Evolutionary conservation across 148 eudicot genomes (phyloP), one percentile per base, ranked within the genome.

Genomic region (Spergularia marina): DNA sequence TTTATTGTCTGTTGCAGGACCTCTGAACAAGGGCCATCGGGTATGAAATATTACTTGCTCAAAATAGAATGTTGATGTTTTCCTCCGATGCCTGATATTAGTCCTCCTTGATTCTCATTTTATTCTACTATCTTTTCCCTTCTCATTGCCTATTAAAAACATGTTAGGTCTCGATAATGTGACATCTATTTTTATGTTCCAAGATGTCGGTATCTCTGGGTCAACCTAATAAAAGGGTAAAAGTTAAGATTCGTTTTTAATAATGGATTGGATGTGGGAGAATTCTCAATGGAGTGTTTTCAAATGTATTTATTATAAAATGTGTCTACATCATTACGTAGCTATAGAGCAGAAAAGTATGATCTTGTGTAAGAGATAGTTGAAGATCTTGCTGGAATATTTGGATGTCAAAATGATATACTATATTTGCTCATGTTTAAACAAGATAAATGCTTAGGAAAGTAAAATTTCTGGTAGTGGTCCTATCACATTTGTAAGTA

Each of bases 1-100:
- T 36, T 83, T 79, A 59, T 82, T 68, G 39, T 75, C 58, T 64
- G 79, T 16, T 85, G 89, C 97, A 92, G 99, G 91, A 75, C 87
- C 70, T 90, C 98, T 15, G 94, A 92, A 64, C 97, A 87, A 88
- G 91, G 94, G 40, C 63, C 88, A 81, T 88, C 99, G 76, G 98
- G 98, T 92, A 86, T 70, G 87, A 80, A 80, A 47, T 62, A 66
- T 57, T 6, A 12, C 47, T 54, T 74, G 7, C 41, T 75, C 36
- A 34, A 60, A 65, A 30, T 62, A 63, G 39, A 70, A 53, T 7
- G 68, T 54, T 23, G 30, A 54, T 30, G 14, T 17, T 66, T 69
- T 68, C 71, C 11, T 57, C 55, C 74, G 21, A 6, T 64, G 25
- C 54, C 14, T 74, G 18, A 67, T 51, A 30, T 30, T 30, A 30